These are phyloP conservation scores for Carnegiea gigantea DNA, from an alignment of 179 eudicot species.

Conservation along the genomic window DNA sequence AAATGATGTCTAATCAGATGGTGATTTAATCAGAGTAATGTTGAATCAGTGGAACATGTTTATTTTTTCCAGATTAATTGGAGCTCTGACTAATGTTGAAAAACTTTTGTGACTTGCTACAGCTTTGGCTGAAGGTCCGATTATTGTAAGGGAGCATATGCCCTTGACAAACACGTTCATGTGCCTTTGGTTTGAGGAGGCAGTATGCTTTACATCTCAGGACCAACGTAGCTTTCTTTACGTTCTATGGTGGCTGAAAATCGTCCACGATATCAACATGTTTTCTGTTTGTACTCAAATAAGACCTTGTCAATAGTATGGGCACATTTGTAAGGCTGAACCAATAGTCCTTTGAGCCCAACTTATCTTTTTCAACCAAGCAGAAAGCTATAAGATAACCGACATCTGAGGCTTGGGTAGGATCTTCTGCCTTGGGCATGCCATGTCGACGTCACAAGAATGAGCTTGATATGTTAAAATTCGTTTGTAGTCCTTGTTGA, in stretches of 20 bases:
- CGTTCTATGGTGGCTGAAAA: slow-evolving; percentile 78
- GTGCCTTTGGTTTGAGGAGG: slow-evolving; percentile 98
- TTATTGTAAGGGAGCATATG: slow-evolving; percentile 82
- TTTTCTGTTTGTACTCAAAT: slow-evolving; percentile 90
- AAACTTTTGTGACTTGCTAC: slow-evolving; percentile 26
- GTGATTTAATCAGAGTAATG: neutral
- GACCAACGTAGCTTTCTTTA: slow-evolving; percentile 96
- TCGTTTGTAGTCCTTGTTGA: too few species aligned
- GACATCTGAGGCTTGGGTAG: too few species aligned
- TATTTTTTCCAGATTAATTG: neutral
- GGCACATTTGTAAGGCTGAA: slow-evolving; percentile 26
- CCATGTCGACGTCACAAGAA: too few species aligned
- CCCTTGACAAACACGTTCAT: slow-evolving; percentile 75
- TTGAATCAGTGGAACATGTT: neutral
- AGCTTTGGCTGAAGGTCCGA: slow-evolving; percentile 93
- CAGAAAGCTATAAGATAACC: too few species aligned
- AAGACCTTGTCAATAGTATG: slow-evolving; percentile 97
- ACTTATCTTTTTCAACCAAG: too few species aligned
- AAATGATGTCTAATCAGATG: neutral
- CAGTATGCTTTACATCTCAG: slow-evolving; percentile 90
- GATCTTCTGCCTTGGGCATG: too few species aligned
- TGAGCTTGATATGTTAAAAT: too few species aligned
- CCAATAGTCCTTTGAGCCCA: too few species aligned
- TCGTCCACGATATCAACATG: slow-evolving; percentile 63
- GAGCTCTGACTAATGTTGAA: neutral